phyloP scores from a whole-genome alignment of 2,329 filamentous ascomycete species.

The Scopulariopsis brevicaulis region DNA sequence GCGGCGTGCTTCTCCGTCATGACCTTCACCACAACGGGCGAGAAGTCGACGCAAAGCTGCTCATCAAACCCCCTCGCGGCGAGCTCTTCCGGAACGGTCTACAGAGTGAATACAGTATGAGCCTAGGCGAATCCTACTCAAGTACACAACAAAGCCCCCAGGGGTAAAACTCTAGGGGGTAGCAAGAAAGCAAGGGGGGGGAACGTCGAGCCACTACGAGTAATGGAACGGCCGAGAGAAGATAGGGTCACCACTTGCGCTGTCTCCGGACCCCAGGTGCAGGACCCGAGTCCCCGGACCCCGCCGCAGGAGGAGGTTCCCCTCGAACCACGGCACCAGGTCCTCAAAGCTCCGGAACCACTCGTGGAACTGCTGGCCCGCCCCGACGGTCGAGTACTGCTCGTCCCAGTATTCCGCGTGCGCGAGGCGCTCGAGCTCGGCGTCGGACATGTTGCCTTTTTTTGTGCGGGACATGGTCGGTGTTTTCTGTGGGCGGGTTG shows the following conservation, averaged over 20 bases:
- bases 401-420: slow-evolving; percentile 36
- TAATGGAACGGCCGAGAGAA: neutral
- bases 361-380: slow-evolving; percentile 31
- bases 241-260: slow-evolving; percentile 24
- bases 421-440: neutral
- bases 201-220: too few relatives aligned
- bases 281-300: slow-evolving; percentile 27
- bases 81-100: slow-evolving; percentile 41
- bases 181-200: too few relatives aligned
- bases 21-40: slow-evolving; percentile 34
- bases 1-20: slow-evolving; percentile 32
- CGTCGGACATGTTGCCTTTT: neutral
- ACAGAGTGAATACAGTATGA: too few relatives aligned
- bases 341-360: slow-evolving; percentile 39
- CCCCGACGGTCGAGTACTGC: slow-evolving; percentile 27
- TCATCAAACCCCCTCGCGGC: slow-evolving; percentile 31
- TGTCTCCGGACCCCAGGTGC: slow-evolving; percentile 46
- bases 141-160: too few relatives aligned
- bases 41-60: slow-evolving; percentile 48
- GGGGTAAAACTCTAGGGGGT: too few relatives aligned
- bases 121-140: too few relatives aligned
- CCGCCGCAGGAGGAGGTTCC: slow-evolving; percentile 23
- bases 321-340: slow-evolving; percentile 33
- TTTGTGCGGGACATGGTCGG: too few relatives aligned
- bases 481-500: too few relatives aligned